Percentiles rank a stretch among this genome's conserved stretches.
phyloP scores from a whole-genome alignment of 148 eudicot species.

The Agrostemma githago region DNA sequence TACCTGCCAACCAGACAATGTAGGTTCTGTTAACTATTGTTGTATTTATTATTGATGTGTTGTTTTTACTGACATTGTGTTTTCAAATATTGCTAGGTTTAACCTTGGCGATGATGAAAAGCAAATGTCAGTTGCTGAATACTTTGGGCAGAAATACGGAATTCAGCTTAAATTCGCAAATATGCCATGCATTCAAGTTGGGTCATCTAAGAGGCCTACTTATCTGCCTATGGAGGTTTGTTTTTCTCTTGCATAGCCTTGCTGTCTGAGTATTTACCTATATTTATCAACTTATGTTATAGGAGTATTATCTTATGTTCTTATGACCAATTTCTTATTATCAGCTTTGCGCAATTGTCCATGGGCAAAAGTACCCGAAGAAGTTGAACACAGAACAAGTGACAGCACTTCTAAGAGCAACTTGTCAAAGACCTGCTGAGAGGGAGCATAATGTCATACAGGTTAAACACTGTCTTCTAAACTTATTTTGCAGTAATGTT shows the following conservation, averaged over 20 bases:
- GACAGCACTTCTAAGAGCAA: slow-evolving; percentile 53
- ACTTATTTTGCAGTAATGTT: neutral
- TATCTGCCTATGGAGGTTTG: slow-evolving; percentile 86
- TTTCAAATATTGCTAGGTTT: slow-evolving; percentile 39
- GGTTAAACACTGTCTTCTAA: slow-evolving; percentile 31
- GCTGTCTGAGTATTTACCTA: too few species aligned
- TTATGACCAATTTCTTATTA: neutral
- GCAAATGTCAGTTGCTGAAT: slow-evolving; percentile 45
- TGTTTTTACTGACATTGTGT: neutral
- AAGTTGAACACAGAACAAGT: slow-evolving; percentile 75
- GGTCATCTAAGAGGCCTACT: slow-evolving; percentile 43
- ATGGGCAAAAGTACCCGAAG: slow-evolving; percentile 56
- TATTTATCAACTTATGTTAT: neutral
- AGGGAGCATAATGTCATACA: slow-evolving; percentile 42
- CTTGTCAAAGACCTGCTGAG: slow-evolving; percentile 66
- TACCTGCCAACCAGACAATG: slow-evolving; percentile 41
- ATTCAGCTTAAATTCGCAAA: slow-evolving; percentile 28
- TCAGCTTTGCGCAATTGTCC: slow-evolving; percentile 50
- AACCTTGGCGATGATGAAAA: slow-evolving; percentile 24
- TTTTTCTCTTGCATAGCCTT: neutral
- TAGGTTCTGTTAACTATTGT: slow-evolving; percentile 25
- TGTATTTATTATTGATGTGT: neutral
- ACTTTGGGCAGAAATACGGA: slow-evolving; percentile 44
- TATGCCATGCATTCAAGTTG: slow-evolving; percentile 67
- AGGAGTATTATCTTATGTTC: neutral